Evolutionary conservation across 257 asterid genomes (phyloP), one percentile per base, ranked within the genome.

Genomic region (Solanum pimpinellifolium): DNA sequence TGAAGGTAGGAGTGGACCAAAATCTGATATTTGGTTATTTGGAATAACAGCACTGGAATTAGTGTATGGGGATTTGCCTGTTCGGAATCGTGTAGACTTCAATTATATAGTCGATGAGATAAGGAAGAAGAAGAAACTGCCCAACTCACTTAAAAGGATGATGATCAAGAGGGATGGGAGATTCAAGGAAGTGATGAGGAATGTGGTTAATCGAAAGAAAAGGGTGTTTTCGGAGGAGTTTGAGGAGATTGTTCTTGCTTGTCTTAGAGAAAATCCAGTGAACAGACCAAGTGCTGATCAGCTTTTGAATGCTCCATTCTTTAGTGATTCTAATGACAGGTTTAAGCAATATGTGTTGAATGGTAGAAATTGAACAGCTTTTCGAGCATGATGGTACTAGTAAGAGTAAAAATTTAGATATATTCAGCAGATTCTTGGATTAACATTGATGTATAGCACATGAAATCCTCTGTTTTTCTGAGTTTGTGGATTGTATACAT

Each of bases 1-100:
- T 23, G 31, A 62, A n/a, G 13, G 29, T 62, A 62, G 2, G 1
- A 62, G 69, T 23, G 69, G 69, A 62, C 69, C 69, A 4, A 62
- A 62, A 62, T 62, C 69, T 62, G 69, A 62, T 62, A 62, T 62
- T 2, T 62, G 69, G 69, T 23, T 62, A 62, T 18, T 89, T 27
- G 91, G 91, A 21, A 73, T 87, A 20, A 88, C 86, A 6, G 87
- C 90, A 7, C 23, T 87, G 87, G 91, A 89, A n/a, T 16, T 89
- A 87, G 90, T 69, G 6, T 87, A 85, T 25, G 89, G 88, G 1
- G 87, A 86, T 23, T 21, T 87, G 35, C 46, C 39, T 12, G 68
- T 86, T 7, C 9, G 4, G 4, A 65, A 49, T 23, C 73, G 88
- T 35, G 56, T 25, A 7, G 76, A 15, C 3, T 65, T 88, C 25